Percentiles rank a stretch among this genome's conserved stretches.
These are phyloP conservation scores for Trypanosoma congolense DNA, from an alignment of 208 protist species.

Conservation along the genomic window DNA sequence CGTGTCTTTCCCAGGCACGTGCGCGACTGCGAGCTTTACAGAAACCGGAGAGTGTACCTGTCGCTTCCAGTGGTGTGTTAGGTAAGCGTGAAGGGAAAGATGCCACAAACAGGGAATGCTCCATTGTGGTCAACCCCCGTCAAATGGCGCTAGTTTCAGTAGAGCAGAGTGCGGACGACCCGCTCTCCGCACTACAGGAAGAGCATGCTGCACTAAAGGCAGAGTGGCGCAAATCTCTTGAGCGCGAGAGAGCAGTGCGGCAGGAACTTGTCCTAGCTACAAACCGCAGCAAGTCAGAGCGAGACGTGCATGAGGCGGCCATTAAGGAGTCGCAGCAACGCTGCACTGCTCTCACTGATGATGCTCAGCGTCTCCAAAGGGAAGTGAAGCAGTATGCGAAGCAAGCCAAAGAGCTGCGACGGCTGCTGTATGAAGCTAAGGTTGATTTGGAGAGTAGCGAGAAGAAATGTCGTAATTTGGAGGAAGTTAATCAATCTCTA, in stretches of 20 bases:
- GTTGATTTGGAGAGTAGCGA: constrained; percentile 5
- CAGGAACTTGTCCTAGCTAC: constrained; percentile 4
- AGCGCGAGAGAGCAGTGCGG: constrained; percentile 14
- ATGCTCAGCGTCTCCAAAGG: constrained; percentile 4
- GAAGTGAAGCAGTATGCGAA: constrained; percentile 11
- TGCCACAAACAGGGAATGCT: neutral
- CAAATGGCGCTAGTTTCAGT: neutral
- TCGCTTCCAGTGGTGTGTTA: neutral
- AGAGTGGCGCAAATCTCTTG: constrained; percentile 17
- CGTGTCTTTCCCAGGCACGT: constrained; percentile 10
- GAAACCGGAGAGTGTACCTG: neutral
- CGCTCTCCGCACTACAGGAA: constrained; percentile 11
- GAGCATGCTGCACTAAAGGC: constrained; percentile 13
- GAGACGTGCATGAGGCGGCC: neutral
- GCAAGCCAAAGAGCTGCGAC: constrained; percentile 7
- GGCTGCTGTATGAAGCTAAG: neutral
- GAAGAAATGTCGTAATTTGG: constrained; percentile 4
- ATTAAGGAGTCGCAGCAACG: constrained; percentile 2
- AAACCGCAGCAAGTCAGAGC: constrained; percentile 8
- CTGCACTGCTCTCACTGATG: constrained; percentile 2
- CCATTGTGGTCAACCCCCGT: neutral
- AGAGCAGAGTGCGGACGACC: neutral
- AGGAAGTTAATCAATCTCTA: constrained; percentile 8
- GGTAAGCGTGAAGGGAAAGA: neutral
- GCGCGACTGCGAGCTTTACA: constrained; percentile 10